These are phyloP conservation scores for Aureococcus anophagefferens DNA, from an alignment of 108 stramenopile species.

Conservation along the genomic window DNA sequence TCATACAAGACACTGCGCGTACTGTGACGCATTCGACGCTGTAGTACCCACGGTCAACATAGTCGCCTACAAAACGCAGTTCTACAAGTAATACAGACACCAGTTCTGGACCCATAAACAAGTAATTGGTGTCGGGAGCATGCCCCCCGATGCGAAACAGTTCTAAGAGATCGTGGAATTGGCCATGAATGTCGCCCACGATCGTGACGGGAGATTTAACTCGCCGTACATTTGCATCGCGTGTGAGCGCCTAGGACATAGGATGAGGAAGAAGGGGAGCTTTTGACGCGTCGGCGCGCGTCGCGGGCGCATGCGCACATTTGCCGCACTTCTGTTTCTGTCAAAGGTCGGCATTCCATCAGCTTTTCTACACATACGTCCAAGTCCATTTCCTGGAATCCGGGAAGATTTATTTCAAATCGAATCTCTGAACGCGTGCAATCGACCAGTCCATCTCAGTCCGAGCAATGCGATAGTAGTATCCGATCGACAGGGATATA, in stretches of 20 bases:
- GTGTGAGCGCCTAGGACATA: conserved; percentile 40
- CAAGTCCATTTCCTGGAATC: too few relatives aligned
- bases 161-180: conserved; percentile 89
- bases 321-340: conserved; percentile 68
- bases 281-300: too few relatives aligned
- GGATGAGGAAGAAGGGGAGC: too few relatives aligned
- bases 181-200: conserved; percentile 75
- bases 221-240: conserved; percentile 75
- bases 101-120: too few relatives aligned
- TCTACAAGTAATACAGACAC: too few relatives aligned
- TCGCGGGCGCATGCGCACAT: conserved; percentile 63
- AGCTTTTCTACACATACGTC: conserved; percentile 75
- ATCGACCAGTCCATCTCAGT: too few relatives aligned
- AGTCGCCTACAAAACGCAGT: too few relatives aligned
- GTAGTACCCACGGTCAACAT: conserved; percentile 94
- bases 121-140: conserved; percentile 91
- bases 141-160: conserved; percentile 83
- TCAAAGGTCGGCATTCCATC: conserved; percentile 63
- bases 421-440: too few relatives aligned
- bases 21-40: conserved; percentile 93
- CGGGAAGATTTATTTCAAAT: too few relatives aligned
- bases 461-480: too few relatives aligned
- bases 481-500: too few relatives aligned
- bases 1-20: too few relatives aligned
- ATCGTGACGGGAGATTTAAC: conserved; percentile 83